phyloP scores from a whole-genome alignment of 2,329 filamentous ascomycete genomes.

The Ascomycota sp. region DNA sequence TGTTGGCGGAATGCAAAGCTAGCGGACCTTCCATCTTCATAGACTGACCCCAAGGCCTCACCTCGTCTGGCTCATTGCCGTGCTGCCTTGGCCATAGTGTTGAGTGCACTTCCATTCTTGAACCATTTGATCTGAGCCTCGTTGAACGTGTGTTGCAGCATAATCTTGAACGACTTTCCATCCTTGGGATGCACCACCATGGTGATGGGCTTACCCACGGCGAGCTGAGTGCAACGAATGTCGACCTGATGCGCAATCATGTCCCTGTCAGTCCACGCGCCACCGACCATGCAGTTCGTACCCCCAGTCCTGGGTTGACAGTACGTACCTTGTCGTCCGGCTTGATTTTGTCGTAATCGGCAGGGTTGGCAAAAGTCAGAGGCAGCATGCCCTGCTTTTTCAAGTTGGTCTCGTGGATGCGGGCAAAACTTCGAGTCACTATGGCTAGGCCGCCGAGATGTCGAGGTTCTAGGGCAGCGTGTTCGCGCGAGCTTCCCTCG shows the following conservation, averaged over 20 bases:
- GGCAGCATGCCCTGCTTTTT: constrained; percentile 97
- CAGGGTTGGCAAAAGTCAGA: constrained; percentile 69
- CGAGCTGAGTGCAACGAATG: constrained; percentile 69
- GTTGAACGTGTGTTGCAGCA: constrained; percentile 93
- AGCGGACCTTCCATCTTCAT: too few relatives aligned
- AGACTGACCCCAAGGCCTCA: too few relatives aligned
- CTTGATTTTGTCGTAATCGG: constrained; percentile 64
- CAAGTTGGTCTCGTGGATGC: constrained; percentile 86
- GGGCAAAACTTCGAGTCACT: constrained; percentile 66
- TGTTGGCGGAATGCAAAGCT: too few relatives aligned
- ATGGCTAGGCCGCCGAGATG: constrained; percentile 73
- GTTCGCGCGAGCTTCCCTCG: constrained; percentile 71
- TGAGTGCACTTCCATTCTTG: constrained; percentile 88
- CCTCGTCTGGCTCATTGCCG: constrained; percentile 7
- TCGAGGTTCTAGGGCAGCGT: constrained; percentile 75
- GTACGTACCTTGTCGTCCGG: constrained; percentile 71
- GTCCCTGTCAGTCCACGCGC: constrained; percentile 21
- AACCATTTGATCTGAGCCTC: constrained; percentile 97
- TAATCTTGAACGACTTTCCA: constrained; percentile 56
- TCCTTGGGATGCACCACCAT: constrained; percentile 82
- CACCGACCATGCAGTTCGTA: neutral
- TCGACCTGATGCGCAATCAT: constrained; percentile 31
- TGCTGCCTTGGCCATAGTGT: constrained; percentile 76
- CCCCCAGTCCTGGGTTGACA: constrained; percentile 27
- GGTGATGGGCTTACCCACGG: constrained; percentile 78